Evolutionary conservation across 805 yeast genomes (phyloP), one percentile per base, ranked within the genome.

Genomic region (Metschnikowia amazonensis): DNA sequence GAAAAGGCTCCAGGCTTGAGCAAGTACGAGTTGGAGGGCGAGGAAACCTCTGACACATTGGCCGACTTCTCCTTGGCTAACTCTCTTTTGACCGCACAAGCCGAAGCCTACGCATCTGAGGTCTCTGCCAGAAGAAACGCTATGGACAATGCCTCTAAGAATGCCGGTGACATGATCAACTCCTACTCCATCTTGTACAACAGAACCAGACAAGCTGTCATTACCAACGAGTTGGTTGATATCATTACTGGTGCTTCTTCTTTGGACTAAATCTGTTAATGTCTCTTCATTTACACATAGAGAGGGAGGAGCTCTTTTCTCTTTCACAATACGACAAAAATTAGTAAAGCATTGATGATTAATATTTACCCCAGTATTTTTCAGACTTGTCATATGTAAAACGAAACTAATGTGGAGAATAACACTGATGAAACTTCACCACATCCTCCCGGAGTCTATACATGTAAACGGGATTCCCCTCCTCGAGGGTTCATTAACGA

Each of bases 201-300:
- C 90, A 92, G 99, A 82, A 53, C 58, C 49, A 55, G 58, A 55
- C 57, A 53, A 36, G 57, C 57, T 42, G 57, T 53, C 39, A 53
- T 53, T 32, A 53, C 57, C 50, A 94, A 94, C 82, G 99, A 94
- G 80, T 79, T 94, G 83, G 99, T 94, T 66, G 99, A 94, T 77
- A 94, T 94, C 66, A 92, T 94, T 72, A 94, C 99, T 63, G 99
- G 99, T 89, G 99, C 99, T 64, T 89, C 98, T 55, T 89, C 98
- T 49, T 83, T 94, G 76, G 96, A 86, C 77, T 92, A 86, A 54
- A 47, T 44, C 31, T 45, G 32, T 37, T 34, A 29, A 38, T 29
- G 41, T 36, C 48, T 39, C 48, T 31, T 37, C 46, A 44, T 24
- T 31, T 27, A 37, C 25, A 37, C 25, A 37, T 24, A 36, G 10